Evolutionary conservation across 2,329 filamentous ascomycete species (phyloP).

Genomic region (Raffaelea albimanens): DNA sequence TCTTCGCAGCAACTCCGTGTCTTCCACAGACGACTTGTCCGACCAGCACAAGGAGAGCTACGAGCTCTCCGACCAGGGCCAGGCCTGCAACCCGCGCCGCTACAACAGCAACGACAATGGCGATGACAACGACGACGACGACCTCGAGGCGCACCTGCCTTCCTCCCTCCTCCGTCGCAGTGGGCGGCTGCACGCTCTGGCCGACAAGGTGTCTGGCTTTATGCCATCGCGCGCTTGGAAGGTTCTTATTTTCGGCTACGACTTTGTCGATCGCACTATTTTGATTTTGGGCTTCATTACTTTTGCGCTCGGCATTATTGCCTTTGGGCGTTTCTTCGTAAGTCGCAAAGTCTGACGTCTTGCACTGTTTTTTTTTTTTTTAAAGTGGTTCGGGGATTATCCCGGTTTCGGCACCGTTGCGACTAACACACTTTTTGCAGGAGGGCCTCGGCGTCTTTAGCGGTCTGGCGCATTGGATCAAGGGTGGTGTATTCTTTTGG

Average conservation of each 20-base stretch:
- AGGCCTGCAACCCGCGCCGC: constrained; percentile 20
- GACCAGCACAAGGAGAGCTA: constrained; percentile 37
- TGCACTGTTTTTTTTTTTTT: neutral
- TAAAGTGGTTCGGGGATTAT: neutral
- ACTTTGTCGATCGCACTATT: constrained; percentile 65
- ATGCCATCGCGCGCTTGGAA: constrained; percentile 48
- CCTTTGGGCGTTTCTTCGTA: constrained; percentile 79
- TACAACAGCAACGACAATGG: constrained; percentile 35
- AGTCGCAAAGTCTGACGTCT: constrained; percentile 26
- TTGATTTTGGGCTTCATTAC: constrained; percentile 69
- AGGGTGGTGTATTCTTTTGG: constrained; percentile 92
- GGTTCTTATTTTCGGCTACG: constrained; percentile 50
- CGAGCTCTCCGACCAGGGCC: constrained; percentile 21
- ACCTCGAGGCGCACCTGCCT: constrained; percentile 27
- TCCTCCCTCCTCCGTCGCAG: constrained; percentile 29
- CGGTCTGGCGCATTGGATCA: constrained; percentile 86
- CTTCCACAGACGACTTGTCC: constrained; percentile 44
- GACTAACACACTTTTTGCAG: constrained; percentile 29
- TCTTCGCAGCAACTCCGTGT: constrained; percentile 54
- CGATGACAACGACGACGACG: constrained; percentile 29
- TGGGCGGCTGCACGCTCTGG: constrained; percentile 39
- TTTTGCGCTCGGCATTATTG: constrained; percentile 61
- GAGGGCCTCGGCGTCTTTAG: constrained; percentile 64
- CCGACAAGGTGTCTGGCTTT: constrained; percentile 43
- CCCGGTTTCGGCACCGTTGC: neutral